A percentile compares a stretch with the other conserved stretches of the same genome.
Conservation (phyloP, 495 filamentous ascomycete species). For the Penicillium coprophilum region DNA sequence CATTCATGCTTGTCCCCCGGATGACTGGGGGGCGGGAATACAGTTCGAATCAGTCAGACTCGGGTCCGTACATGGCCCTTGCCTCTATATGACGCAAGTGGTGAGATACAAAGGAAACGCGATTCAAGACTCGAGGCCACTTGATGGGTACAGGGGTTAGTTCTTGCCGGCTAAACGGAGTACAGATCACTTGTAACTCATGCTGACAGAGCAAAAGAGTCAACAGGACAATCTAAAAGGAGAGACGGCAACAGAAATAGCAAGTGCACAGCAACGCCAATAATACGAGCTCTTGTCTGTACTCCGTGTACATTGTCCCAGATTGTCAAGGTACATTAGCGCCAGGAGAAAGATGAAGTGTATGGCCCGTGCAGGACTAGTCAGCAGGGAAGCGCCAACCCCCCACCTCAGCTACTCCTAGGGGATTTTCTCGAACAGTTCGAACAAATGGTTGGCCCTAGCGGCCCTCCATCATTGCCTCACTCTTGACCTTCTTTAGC, state of each 20-base stretch:
- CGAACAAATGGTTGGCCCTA: constrained; percentile 14
- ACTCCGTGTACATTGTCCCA: constrained; percentile 1
- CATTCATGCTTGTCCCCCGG: background rate
- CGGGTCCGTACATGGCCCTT: constrained; percentile 7
- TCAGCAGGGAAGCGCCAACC: constrained; percentile 4
- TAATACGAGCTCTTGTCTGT: background rate
- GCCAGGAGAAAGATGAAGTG: constrained; percentile 16
- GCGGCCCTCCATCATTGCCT: constrained; percentile 16
- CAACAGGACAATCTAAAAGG: background rate
- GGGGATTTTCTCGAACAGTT: constrained; percentile 10
- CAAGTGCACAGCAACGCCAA: background rate
- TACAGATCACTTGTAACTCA: too few relatives aligned
- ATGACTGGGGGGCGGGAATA: background rate
- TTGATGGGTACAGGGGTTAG: background rate
- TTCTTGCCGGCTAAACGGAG: background rate
- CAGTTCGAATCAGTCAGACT: constrained; percentile 5
- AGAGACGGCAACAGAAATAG: background rate
- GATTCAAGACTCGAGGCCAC: constrained; percentile 2
- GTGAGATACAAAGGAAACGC: constrained; percentile 6
- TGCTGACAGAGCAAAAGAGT: background rate
- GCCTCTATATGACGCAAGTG: constrained; percentile 13
- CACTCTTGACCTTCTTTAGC: constrained; percentile 5
- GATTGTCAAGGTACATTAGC: constrained; percentile 12
- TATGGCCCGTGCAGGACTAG: constrained; percentile 12
- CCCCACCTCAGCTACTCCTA: background rate